Evolutionary conservation across 257 asterid species (phyloP).

Genomic region (Primulina huaijiensis): DNA sequence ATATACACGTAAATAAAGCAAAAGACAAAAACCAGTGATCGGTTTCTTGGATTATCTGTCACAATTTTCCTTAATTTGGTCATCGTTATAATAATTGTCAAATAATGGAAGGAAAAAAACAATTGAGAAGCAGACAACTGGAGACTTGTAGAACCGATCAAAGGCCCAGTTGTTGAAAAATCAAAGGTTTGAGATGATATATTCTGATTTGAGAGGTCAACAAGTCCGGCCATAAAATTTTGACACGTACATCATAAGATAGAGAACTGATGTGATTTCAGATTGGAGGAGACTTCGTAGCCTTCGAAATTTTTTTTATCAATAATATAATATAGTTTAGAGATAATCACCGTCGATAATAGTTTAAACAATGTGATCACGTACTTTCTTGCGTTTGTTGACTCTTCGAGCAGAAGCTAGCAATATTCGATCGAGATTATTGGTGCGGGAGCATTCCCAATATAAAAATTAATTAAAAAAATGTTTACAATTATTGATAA

Average conservation of each 20-base stretch:
- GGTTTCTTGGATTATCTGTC: slow-evolving; percentile 22
- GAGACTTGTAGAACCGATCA: slow-evolving; percentile 19
- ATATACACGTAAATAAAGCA: neutral
- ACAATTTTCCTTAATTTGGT: slow-evolving; percentile 12
- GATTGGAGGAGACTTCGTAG: slow-evolving; percentile 14
- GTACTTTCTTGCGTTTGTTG: neutral
- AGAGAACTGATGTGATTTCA: slow-evolving; percentile 25
- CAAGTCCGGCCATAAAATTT: slow-evolving; percentile 46
- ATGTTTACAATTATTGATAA: neutral
- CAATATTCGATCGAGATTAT: no score
- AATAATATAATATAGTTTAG: no score
- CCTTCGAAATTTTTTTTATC: neutral
- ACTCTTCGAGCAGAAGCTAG: neutral
- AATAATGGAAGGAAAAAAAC: slow-evolving; percentile 18
- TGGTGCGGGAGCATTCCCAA: neutral
- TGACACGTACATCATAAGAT: slow-evolving; percentile 42
- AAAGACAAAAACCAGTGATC: slow-evolving; percentile 10
- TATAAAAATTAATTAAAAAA: no score
- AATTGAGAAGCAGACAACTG: slow-evolving; percentile 29
- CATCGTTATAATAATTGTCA: slow-evolving; percentile 3
- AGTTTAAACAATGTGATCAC: neutral
- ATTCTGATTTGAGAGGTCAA: slow-evolving; percentile 43
- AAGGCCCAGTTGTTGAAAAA: slow-evolving; percentile 22
- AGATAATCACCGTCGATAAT: no score
- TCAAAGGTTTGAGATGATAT: slow-evolving; percentile 28